A percentile compares a stretch with the other conserved stretches of the same genome.
Evolutionary conservation across 1,139 yeast species (phyloP).

Genomic region (Kodamaea derodonti): DNA sequence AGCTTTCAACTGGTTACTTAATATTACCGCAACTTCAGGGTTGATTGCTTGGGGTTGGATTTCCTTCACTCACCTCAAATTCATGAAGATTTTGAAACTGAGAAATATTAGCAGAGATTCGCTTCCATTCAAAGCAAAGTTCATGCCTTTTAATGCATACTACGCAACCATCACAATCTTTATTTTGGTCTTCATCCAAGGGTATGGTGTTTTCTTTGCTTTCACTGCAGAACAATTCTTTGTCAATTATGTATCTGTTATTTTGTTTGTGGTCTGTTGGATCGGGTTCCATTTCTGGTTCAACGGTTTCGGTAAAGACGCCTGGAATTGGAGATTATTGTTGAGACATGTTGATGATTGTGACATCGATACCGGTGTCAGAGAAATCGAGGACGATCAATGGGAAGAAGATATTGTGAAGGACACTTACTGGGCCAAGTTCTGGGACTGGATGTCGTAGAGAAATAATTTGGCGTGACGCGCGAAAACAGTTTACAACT

Average conservation of each 20-base stretch:
- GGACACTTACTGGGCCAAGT: slow-evolving; percentile 49
- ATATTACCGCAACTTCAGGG: slow-evolving; percentile 76
- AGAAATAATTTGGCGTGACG: too few relatives aligned
- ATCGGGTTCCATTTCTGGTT: slow-evolving; percentile 48
- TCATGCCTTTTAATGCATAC: slow-evolving; percentile 63
- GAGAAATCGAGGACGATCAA: slow-evolving; percentile 50
- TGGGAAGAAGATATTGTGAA: slow-evolving; percentile 50
- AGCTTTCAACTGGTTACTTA: slow-evolving; percentile 82
- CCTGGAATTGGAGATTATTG: slow-evolving; percentile 30
- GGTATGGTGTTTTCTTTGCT: slow-evolving; percentile 58
- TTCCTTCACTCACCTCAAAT: slow-evolving; percentile 60
- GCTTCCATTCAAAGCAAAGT: slow-evolving; percentile 65
- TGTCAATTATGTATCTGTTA: slow-evolving; percentile 62
- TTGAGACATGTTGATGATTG: slow-evolving; percentile 49
- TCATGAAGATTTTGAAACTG: slow-evolving; percentile 55
- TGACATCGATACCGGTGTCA: slow-evolving; percentile 59
- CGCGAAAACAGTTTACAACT: too few relatives aligned
- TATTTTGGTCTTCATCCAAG: slow-evolving; percentile 64
- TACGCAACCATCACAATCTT: slow-evolving; percentile 50
- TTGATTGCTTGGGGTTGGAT: slow-evolving; percentile 73
- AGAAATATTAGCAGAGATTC: slow-evolving; percentile 57
- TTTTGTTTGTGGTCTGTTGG: slow-evolving; percentile 53
- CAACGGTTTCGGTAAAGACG: slow-evolving; percentile 33
- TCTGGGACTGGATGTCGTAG: slow-evolving; percentile 35
- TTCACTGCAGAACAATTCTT: slow-evolving; percentile 55